A percentile compares a stretch with the other conserved stretches of the same genome.
phyloP scores from a whole-genome alignment of 2,329 filamentous ascomycete species.

The Mycosphaerella arachidis region DNA sequence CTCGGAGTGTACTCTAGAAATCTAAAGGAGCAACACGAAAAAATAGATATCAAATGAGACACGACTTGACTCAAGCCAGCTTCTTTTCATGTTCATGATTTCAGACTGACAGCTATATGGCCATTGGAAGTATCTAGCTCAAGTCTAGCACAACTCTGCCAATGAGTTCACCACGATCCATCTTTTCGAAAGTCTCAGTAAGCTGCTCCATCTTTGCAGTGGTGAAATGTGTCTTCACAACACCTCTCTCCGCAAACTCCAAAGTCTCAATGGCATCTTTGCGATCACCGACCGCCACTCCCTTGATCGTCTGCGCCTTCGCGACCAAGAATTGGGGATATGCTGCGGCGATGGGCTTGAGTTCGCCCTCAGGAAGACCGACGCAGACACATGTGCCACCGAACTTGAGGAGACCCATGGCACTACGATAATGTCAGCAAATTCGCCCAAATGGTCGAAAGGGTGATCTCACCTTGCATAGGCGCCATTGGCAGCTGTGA shows the following conservation, averaged over 20 bases:
- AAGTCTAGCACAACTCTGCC: conserved; percentile 48
- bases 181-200: conserved; percentile 44
- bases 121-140: conserved; percentile 36
- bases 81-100: neutral
- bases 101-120: too few relatives aligned
- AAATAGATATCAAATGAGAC: neutral
- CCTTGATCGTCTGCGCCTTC: conserved; percentile 43
- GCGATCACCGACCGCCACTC: conserved; percentile 44
- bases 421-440: conserved; percentile 14
- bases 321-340: conserved; percentile 39
- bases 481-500: conserved; percentile 46
- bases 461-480: conserved; percentile 35
- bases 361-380: conserved; percentile 45
- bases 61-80: neutral
- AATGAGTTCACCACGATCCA: conserved; percentile 42
- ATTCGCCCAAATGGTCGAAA: neutral
- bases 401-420: conserved; percentile 41
- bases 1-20: neutral
- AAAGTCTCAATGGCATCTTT: conserved; percentile 48
- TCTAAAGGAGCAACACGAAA: neutral
- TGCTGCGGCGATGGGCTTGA: conserved; percentile 42
- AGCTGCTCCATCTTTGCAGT: conserved; percentile 46
- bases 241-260: conserved; percentile 41
- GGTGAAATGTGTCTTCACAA: conserved; percentile 47
- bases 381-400: conserved; percentile 45